Conservation (phyloP, 2,329 filamentous ascomycete genomes). For the Trichoderma koningii region DNA sequence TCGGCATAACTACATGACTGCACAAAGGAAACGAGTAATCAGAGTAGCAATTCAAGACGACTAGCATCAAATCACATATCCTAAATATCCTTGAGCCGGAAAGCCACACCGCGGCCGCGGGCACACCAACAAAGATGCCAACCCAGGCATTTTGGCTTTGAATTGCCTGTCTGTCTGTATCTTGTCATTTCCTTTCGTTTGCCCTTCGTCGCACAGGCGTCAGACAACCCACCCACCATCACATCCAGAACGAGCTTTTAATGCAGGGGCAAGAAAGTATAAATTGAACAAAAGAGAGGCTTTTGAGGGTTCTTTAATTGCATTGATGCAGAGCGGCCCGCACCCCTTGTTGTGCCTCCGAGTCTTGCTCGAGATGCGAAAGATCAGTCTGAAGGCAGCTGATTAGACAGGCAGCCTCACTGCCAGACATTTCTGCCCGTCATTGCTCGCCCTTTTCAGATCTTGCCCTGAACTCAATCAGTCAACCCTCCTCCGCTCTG, state of each 20-base stretch:
- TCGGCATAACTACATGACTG: not conserved
- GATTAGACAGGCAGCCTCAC: not conserved
- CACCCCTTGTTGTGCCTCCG: not conserved
- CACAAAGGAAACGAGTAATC: too few relatives aligned
- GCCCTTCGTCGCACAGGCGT: not conserved
- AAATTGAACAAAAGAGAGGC: not conserved
- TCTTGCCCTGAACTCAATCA: too few relatives aligned
- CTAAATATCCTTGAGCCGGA: not conserved
- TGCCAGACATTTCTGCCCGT: not conserved
- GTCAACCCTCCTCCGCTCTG: too few relatives aligned
- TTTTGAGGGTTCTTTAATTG: not conserved
- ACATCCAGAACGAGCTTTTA: not conserved
- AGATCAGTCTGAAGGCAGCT: not conserved
- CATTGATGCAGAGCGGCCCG: conserved; percentile 9
- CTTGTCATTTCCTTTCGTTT: not conserved
- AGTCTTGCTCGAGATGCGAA: not conserved
- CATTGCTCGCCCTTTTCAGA: not conserved
- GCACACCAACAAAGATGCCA: not conserved
- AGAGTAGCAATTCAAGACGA: too few relatives aligned
- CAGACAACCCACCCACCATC: not conserved
- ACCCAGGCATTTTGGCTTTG: not conserved
- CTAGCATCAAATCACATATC: too few relatives aligned
- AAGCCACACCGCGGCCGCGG: conserved; percentile 18
- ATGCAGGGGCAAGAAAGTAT: conserved; percentile 20
- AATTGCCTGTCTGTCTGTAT: not conserved